Evolutionary conservation across 2,329 filamentous ascomycete species (phyloP).

Genomic region (Elsinoe australis): DNA sequence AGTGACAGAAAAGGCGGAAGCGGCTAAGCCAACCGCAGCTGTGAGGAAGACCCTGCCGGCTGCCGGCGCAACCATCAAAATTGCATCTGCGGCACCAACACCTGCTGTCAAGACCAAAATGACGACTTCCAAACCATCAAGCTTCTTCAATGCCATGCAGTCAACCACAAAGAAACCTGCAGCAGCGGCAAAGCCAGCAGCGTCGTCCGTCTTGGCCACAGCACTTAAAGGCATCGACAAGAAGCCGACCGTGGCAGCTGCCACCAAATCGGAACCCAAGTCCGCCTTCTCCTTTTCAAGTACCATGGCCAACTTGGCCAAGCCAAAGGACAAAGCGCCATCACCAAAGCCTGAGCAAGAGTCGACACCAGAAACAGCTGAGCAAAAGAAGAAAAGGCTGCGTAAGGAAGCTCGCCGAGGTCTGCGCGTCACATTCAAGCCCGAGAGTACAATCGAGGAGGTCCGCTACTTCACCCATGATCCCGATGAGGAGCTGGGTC

Average conservation of each 20-base stretch:
- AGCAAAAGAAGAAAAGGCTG: constrained; percentile 59
- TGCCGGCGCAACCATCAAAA: constrained; percentile 23
- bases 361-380: constrained; percentile 56
- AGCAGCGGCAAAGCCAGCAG: constrained; percentile 22
- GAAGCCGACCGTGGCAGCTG: constrained; percentile 17
- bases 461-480: constrained; percentile 65
- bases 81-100: constrained; percentile 19
- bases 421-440: constrained; percentile 63
- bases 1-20: constrained; percentile 3
- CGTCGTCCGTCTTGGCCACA: constrained; percentile 19
- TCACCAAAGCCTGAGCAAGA: constrained; percentile 38
- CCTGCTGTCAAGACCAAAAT: constrained; percentile 30
- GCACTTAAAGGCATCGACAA: constrained; percentile 19
- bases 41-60: constrained; percentile 21
- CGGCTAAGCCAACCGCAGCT: constrained; percentile 20
- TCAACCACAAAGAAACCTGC: constrained; percentile 40
- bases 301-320: constrained; percentile 38
- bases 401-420: constrained; percentile 65
- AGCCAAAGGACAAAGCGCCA: constrained; percentile 49
- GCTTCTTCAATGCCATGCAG: constrained; percentile 40
- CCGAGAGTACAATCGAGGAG: constrained; percentile 58
- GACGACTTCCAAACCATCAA: constrained; percentile 38
- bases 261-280: constrained; percentile 21
- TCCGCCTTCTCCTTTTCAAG: constrained; percentile 34
- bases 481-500: constrained; percentile 60